Evolutionary conservation across 106 monocot species (phyloP).

Genomic region (Dendrobium catenatum): DNA sequence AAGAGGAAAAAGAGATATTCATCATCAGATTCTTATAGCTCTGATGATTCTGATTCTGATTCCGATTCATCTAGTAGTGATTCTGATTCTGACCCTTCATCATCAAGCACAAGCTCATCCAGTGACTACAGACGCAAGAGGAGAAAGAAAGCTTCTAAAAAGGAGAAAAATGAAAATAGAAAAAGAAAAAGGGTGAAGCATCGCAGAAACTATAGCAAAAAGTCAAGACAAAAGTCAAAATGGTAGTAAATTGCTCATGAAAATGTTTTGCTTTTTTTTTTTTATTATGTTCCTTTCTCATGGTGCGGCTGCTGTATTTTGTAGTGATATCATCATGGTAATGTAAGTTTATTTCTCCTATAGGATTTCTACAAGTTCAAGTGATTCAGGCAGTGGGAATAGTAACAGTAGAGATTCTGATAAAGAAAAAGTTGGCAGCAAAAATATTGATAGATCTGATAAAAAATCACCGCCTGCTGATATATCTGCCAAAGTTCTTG

Average conservation of each 20-base stretch:
- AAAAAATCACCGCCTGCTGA: neutral
- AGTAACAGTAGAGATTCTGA: constrained; percentile 20
- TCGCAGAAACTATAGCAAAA: constrained; percentile 21
- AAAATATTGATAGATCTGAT: constrained; percentile 9
- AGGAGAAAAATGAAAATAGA: constrained; percentile 16
- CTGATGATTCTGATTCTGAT: constrained; percentile 31
- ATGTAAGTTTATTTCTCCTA: neutral
- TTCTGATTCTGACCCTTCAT: constrained; percentile 37
- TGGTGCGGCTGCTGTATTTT: neutral
- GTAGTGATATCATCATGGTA: neutral
- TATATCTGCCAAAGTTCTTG: neutral
- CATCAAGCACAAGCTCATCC: constrained; percentile 34
- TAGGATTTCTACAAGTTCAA: constrained; percentile 22
- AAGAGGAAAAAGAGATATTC: constrained; percentile 37
- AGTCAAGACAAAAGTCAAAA: constrained; percentile 31
- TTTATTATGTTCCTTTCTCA: neutral
- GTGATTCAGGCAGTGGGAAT: constrained; percentile 22
- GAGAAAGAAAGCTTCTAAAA: constrained; percentile 31
- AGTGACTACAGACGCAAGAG: constrained; percentile 39
- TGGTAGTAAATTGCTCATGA: constrained; percentile 15
- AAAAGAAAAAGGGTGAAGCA: constrained; percentile 19
- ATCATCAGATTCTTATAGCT: constrained; percentile 37
- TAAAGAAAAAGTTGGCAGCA: constrained; percentile 14
- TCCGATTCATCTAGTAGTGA: constrained; percentile 35
- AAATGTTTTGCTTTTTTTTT: neutral